Base-by-base conservation (phyloP, 805 yeast species). In the Myxozyma sirexii region DNA sequence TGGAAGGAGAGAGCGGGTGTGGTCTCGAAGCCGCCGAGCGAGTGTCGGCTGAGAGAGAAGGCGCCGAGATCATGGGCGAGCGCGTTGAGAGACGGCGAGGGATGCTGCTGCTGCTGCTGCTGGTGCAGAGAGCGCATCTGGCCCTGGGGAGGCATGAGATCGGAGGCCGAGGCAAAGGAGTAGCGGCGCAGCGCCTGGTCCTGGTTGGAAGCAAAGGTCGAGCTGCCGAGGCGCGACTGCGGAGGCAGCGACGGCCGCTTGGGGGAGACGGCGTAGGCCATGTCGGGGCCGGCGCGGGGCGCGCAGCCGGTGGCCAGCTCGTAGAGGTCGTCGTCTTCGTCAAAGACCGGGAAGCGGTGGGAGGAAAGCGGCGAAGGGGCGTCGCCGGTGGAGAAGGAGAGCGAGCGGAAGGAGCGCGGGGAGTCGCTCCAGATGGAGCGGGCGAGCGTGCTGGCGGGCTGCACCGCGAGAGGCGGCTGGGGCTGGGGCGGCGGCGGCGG, bases 241-340 rank as follows among this genome's bases (percentile, higher is more conserved):
- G 35, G 27, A 15, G 53, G 48, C 31, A 46, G 23, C 19, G 54
- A 54, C 37, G 31, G 23, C 19, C 59, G 53, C 49, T 55, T 55
- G 10, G 37, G 42, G n/a, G 47, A 17, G 31, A 35, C 56, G 24
- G 43, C 49, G 35, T 17, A 29, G 43, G 48, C 27, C 23, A 44
- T 10, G 31, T 35, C 48, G 1, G 6, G 33, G 33, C 44, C 35
- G 10, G 50, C 19, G 1, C 50, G 48, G 24, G 49, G 46, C 24
- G 15, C 43, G 42, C 13, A 38, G 29, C 53, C 43, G 42, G 10
- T 6, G n/a, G 35, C 3, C 4, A 13, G 17, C 27, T 45, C 54
- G 44, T 47, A 23, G 37, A 44, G 31, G 56, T 51, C 52, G 19
- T 59, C 61, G 37, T 57, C 63, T 7, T 59, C 63, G 47, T 56